phyloP scores from a whole-genome alignment of 208 protist species.

The Trypanosoma grayi region DNA sequence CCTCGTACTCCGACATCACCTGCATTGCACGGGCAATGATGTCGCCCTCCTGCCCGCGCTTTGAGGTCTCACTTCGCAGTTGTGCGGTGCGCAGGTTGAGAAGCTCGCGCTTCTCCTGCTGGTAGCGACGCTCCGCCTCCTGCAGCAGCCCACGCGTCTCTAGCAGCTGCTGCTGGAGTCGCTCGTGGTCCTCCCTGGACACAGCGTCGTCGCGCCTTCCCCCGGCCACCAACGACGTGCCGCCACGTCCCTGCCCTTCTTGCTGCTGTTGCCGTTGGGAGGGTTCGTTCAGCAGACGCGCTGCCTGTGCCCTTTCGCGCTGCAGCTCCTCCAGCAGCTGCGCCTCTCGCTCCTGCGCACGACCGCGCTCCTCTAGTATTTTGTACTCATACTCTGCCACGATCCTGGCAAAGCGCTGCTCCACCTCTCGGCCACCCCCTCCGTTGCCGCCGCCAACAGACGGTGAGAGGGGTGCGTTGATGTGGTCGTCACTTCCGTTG shows the following conservation, averaged over 20 bases:
- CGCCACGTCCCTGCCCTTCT: not conserved
- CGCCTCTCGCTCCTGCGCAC: slow-evolving; percentile 25
- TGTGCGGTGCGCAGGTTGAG: slow-evolving; percentile 28
- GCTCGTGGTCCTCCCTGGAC: slow-evolving; percentile 13
- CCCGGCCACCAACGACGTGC: not conserved
- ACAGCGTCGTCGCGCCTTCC: not conserved
- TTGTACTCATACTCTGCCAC: slow-evolving; percentile 31
- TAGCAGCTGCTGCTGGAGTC: slow-evolving; percentile 24
- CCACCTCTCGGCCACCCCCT: slow-evolving; percentile 6
- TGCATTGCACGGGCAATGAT: slow-evolving; percentile 35
- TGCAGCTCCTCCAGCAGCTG: slow-evolving; percentile 17
- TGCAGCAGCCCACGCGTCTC: slow-evolving; percentile 29
- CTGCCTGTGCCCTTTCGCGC: not conserved
- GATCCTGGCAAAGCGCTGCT: slow-evolving; percentile 19
- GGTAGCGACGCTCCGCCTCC: slow-evolving; percentile 31
- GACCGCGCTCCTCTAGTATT: slow-evolving; percentile 24
- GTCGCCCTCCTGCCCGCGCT: slow-evolving; percentile 29
- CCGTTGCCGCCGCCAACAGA: not conserved
- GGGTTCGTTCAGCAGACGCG: not conserved
- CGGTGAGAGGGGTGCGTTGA: not conserved
- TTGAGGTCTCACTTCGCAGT: slow-evolving; percentile 24
- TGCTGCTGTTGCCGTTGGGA: not conserved
- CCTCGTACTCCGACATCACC: slow-evolving; percentile 36
- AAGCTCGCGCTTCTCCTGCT: slow-evolving; percentile 34
- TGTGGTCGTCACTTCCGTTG: not conserved